Percentiles rank a stretch among this genome's conserved stretches.
These are phyloP conservation scores for Pseudomonodictys pantanalensis DNA, from an alignment of 495 filamentous ascomycete genomes.

Conservation along the genomic window DNA sequence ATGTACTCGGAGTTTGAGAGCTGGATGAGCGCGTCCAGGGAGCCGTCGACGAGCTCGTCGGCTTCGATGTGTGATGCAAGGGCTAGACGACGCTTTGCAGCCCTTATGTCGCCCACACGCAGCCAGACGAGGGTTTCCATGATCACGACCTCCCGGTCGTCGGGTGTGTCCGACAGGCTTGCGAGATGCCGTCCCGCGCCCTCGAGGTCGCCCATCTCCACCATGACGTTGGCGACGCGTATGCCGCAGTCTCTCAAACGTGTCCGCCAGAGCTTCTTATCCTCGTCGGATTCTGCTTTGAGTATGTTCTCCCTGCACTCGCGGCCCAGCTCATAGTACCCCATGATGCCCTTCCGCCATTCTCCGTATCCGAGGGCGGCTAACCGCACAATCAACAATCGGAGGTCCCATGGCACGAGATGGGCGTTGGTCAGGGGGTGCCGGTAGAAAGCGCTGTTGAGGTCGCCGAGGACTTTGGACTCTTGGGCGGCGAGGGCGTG, in stretches of 20 bases:
- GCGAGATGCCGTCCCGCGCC: constrained; percentile 69
- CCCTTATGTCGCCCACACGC: constrained; percentile 69
- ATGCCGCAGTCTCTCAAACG: constrained; percentile 73
- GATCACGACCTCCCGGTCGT: constrained; percentile 33
- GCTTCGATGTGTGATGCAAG: constrained; percentile 4
- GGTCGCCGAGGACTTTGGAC: constrained; percentile 76
- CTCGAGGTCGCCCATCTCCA: constrained; percentile 87
- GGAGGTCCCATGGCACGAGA: constrained; percentile 82
- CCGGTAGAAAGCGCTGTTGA: constrained; percentile 64
- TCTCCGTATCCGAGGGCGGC: constrained; percentile 84
- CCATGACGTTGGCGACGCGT: constrained; percentile 70
- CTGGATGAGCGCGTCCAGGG: constrained; percentile 63
- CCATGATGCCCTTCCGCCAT: constrained; percentile 76
- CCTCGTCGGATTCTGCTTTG: constrained; percentile 35
- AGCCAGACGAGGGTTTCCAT: constrained; percentile 65
- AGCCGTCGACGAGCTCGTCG: constrained; percentile 17
- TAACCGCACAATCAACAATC: constrained; percentile 75
- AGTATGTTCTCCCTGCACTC: constrained; percentile 63
- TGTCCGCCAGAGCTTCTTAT: constrained; percentile 58
- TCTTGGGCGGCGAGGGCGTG: constrained; percentile 76
- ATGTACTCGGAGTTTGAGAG: constrained; percentile 77
- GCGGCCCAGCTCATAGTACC: constrained; percentile 80
- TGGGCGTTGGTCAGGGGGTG: constrained; percentile 45
- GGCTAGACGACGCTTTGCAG: constrained; percentile 55
- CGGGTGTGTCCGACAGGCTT: constrained; percentile 40